Base-by-base conservation (phyloP, 2,329 filamentous ascomycete genomes). In the Ophioceras dolichostomum region DNA sequence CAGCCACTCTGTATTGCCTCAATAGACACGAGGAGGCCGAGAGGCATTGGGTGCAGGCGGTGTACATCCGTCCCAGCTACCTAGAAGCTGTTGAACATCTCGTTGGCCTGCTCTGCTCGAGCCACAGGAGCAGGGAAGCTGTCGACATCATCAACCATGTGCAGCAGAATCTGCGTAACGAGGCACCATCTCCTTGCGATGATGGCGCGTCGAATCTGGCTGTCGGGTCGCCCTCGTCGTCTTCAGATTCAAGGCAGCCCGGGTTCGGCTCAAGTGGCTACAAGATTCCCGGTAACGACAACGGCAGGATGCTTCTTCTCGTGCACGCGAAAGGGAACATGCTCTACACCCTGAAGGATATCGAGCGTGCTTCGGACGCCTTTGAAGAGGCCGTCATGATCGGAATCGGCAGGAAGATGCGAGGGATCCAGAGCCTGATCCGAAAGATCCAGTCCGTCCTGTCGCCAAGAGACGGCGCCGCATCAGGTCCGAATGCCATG, bases 271-370 rank as follows among this genome's bases (percentile, higher is more conserved):
- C 79, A 4, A 91, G 84, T 55, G 88, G 87, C 13, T 96, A 94
- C 56, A 73, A 77, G 12, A 79, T 98, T 31, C 73, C 87, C 5
- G 87, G 81, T 2, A 76, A 73, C 31, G 91, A 98, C 47, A 96
- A 95, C 53, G 91, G 89, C 8, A 76, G 91, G 41, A 86, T 98
- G 50, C 70, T 98, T 32, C 83, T 87, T n/a, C 69, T 98, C 13
- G 78, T 96, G 29, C 91, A 98, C 59, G 88, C 89, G 16, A 98
- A 96, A 58, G 91, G 89, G n/a, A 96, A 96, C 44, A 93, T 96
- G 81, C 68, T 96, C 2, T 98, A 98, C 58, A 78, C 84, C 19
- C 63, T 93, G 21, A 89, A 89, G 32, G 81, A 95, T 46, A 83
- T 91, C 45, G 67, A 70, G 28, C 75, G 70, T 29, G 91, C 91